These are phyloP conservation scores for Agaricales sp. DNA, from an alignment of 1,284 basidiomycete genomes.

Conservation along the genomic window DNA sequence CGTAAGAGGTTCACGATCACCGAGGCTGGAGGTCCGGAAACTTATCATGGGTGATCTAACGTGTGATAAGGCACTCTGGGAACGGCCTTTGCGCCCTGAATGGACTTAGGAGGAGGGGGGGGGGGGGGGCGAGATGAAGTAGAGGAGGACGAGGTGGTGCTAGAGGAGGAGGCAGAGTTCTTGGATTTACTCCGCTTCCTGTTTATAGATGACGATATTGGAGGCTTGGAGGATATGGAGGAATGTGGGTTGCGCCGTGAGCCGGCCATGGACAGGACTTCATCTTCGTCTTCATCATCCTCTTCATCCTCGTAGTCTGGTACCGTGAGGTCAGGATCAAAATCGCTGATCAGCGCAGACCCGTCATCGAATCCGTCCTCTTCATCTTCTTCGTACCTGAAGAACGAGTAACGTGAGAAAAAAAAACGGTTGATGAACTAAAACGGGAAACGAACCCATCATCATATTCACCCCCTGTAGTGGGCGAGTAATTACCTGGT, in stretches of 20 bases:
- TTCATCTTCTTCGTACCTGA: conserved; percentile 56
- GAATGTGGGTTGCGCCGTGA: neutral
- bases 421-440: neutral
- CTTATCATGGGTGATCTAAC: conserved; percentile 17
- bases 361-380: conserved; percentile 33
- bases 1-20: conserved; percentile 59
- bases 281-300: conserved; percentile 21
- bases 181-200: conserved; percentile 24
- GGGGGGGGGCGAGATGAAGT: too few species aligned
- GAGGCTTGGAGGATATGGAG: neutral
- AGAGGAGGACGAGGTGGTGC: conserved; percentile 6
- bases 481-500: conserved; percentile 3
- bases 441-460: conserved; percentile 41
- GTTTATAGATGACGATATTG: conserved; percentile 16
- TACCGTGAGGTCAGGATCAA: neutral
- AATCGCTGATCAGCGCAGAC: conserved; percentile 13
- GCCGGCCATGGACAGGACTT: conserved; percentile 1
- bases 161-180: conserved; percentile 21
- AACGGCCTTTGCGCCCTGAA: conserved; percentile 9
- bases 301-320: conserved; percentile 23
- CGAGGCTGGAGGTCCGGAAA: conserved; percentile 23
- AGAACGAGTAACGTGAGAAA: conserved; percentile 5
- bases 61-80: conserved; percentile 10
- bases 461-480: conserved; percentile 32
- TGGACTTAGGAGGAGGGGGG: conserved; percentile 7